Conservation (phyloP, 495 filamentous ascomycete genomes). For the Penicillium egyptiacum region DNA sequence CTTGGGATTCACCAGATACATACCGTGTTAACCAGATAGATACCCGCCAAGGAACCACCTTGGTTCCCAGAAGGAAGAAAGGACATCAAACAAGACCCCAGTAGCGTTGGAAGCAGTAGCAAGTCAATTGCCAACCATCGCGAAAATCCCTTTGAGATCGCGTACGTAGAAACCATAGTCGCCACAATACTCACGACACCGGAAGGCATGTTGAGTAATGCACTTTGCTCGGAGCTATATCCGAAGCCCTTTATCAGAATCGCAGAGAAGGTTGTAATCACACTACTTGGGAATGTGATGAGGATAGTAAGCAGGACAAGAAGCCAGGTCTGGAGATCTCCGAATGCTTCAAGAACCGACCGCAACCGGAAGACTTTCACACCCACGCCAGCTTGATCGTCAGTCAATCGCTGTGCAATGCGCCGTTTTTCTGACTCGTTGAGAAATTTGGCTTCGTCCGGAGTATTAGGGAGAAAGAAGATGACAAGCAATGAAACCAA, state of each 20-base stretch:
- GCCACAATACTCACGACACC: slow-evolving; percentile 56
- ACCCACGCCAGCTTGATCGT: slow-evolving; percentile 55
- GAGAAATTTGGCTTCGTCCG: slow-evolving; percentile 54
- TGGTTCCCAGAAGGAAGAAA: slow-evolving; percentile 47
- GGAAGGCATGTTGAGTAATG: slow-evolving; percentile 65
- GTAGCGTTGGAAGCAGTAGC: slow-evolving; percentile 40
- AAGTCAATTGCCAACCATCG: slow-evolving; percentile 49
- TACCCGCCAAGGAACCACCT: slow-evolving; percentile 56
- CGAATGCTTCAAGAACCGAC: slow-evolving; percentile 40
- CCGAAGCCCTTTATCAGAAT: slow-evolving; percentile 51
- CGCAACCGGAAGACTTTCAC: slow-evolving; percentile 39
- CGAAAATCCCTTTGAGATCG: slow-evolving; percentile 38
- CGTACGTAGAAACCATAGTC: slow-evolving; percentile 51
- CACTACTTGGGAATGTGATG: slow-evolving; percentile 51
- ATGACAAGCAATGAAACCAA: slow-evolving; percentile 50
- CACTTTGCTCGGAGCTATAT: slow-evolving; percentile 41
- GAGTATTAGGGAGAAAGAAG: slow-evolving; percentile 52
- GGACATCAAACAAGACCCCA: slow-evolving; percentile 60
- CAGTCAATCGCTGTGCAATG: slow-evolving; percentile 31
- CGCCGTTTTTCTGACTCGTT: slow-evolving; percentile 47
- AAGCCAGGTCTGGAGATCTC: slow-evolving; percentile 43
- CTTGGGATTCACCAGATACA: not conserved
- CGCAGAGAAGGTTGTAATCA: slow-evolving; percentile 49
- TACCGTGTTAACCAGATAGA: slow-evolving; percentile 60
- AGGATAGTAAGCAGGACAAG: slow-evolving; percentile 47